Evolutionary conservation across 208 protist species (phyloP), one percentile per base, ranked within the genome.

Genomic region (Trypanosoma cruzi): DNA sequence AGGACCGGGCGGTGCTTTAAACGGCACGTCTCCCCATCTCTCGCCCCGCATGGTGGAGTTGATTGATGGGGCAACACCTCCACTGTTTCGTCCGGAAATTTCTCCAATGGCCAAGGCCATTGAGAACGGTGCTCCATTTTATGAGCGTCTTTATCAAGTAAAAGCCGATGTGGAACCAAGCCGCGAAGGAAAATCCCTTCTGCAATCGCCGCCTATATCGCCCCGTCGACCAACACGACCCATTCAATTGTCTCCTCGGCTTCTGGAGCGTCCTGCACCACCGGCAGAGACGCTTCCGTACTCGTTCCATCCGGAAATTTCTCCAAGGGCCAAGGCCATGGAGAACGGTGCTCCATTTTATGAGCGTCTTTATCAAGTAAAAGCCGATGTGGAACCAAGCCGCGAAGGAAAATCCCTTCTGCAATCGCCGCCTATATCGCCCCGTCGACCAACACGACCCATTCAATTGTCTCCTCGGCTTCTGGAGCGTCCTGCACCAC

Each of bases 261-360:
- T 67, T 59, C 58, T 68, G 70, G 75, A 66, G 62, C 77, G 20
- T n/a, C n/a, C n/a, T n/a, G n/a, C n/a, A n/a, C n/a, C n/a, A n/a
- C n/a, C n/a, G n/a, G n/a, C n/a, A n/a, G 62, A 53, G 7, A 20
- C 28, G 6, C 18, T 13, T 26, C 18, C 26, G 24, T 77, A 50
- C 34, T 75, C 79, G 26, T 85, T 84, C 49, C 75, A 74, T 24
- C 81, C 85, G 20, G 73, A 81, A 42, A 86, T 87, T 64, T 82
- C 85, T 20, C 79, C 75, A 29, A 26, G 78, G 52, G 85, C 82
- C 10, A 50, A 60, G 68, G 28, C 73, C 61, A 68, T 76, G 50
- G 44, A 73, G 46, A 37, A 61, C 37, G 34, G 26, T 49, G 56
- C 40, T 60, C 68, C 71, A 34, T 71, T 75, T 74, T 54, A 80